These are phyloP conservation scores for Astrocystis sublimbata DNA, from an alignment of 495 filamentous ascomycete genomes.

Conservation along the genomic window DNA sequence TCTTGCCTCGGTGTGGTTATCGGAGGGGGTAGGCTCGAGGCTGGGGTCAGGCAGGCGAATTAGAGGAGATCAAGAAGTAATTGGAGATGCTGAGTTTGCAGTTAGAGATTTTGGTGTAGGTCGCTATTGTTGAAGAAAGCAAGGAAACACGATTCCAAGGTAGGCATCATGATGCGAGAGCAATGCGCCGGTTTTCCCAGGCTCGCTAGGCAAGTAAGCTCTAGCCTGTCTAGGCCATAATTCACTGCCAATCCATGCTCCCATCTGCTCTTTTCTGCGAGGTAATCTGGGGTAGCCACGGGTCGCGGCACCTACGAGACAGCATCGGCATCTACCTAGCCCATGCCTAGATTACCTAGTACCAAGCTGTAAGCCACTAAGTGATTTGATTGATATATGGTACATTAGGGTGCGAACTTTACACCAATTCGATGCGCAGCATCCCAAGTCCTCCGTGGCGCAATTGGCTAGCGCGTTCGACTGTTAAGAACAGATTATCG, in stretches of 20 bases:
- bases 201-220: slow-evolving; percentile 1
- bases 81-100: neutral
- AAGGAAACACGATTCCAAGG: neutral
- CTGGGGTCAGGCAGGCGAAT: neutral
- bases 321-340: no score
- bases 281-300: neutral
- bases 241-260: slow-evolving; percentile 1
- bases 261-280: neutral
- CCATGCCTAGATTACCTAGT: no score
- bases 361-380: no score
- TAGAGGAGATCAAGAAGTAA: neutral
- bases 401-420: no score
- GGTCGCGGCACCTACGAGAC: neutral
- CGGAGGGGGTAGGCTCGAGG: neutral
- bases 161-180: neutral
- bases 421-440: no score
- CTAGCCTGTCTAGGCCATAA: neutral
- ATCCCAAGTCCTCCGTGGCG: no score
- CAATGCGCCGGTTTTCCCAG: slow-evolving; percentile 1
- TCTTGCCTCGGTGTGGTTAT: neutral
- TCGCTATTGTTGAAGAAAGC: neutral
- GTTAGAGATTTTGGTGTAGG: neutral
- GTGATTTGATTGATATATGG: no score
- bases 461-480: no score
- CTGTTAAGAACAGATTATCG: no score